Base-by-base conservation (phyloP, 495 filamentous ascomycete genomes). In the Aspergillus cavernicola region DNA sequence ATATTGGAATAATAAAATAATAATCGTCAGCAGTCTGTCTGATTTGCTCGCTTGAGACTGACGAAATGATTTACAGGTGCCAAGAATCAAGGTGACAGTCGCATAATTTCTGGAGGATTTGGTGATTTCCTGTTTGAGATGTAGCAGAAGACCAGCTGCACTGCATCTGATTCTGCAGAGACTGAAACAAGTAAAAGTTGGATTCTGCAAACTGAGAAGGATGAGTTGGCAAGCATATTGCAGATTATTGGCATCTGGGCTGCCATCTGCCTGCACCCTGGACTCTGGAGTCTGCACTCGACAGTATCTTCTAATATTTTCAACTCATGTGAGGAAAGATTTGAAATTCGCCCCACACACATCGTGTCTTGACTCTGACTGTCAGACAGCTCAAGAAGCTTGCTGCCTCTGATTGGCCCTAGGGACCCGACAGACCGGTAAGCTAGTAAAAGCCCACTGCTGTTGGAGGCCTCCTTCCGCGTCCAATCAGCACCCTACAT, bases 361-460 rank as follows among this genome's bases (percentile, higher is more conserved):
- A 62, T 60, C 53, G 50, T 63, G 53, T 57, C 47, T 57, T 52
- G 47, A 50, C 50, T 43, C 50, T 53, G 55, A 38, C 53, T 57
- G 58, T 57, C 54, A 61, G 50, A 37, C 36, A 28, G 36, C 54
- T n/a, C n/a, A n/a, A n/a, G n/a, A n/a, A n/a, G n/a, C 44, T 55
- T 43, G 29, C 47, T 38, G 39, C 47, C 10, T 47, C 48, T 55
- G 19, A 66, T 66, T 66, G 45, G 63, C 38, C 42, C 33, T 18
- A 15, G 9, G 16, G 58, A 53, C 56, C 63, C 63, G 52, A 53
- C 45, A 59, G 46, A 53, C 57, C 52, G 63, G 63, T 63, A 63
- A 47, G 49, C 50, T 50, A 48, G 44, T 50, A 55, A 53, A 46
- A 57, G 53, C 58, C n/a, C 57, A 59, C 60, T 57, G 56, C 48